Conservation (phyloP, 164 flowering plant species). For the Kingdonia uniflora region DNA sequence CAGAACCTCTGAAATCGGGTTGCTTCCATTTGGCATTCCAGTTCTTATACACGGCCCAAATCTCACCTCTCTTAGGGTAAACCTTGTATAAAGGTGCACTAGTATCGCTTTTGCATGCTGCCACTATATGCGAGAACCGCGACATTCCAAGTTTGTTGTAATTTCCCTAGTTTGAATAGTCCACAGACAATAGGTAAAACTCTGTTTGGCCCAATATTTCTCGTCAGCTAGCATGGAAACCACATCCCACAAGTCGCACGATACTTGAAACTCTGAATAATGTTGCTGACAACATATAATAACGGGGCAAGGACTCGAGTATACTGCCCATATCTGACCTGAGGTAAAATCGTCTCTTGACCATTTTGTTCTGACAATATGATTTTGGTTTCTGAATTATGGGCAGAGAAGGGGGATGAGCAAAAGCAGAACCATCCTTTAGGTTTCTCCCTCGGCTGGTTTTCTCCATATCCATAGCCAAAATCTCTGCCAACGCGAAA, state of each 20-base stretch:
- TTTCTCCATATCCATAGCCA: neutral
- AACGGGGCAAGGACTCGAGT: conserved; percentile 36
- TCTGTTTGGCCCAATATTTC: conserved; percentile 19
- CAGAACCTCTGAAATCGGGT: conserved; percentile 11
- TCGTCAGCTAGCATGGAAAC: conserved; percentile 18
- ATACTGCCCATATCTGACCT: conserved; percentile 48
- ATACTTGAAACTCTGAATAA: conserved; percentile 21
- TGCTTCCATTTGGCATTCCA: conserved; percentile 38
- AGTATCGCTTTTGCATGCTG: conserved; percentile 13
- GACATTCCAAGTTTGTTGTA: conserved; percentile 16
- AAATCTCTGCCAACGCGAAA: conserved; percentile 19
- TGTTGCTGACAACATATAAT: conserved; percentile 22
- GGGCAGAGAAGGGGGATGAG: neutral
- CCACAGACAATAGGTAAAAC: conserved; percentile 32
- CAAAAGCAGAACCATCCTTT: neutral
- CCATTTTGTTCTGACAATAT: conserved; percentile 11
- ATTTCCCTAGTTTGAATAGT: conserved; percentile 16
- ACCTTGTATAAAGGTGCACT: conserved; percentile 20
- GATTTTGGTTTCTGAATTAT: conserved; percentile 3
- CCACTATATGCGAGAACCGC: conserved; percentile 29
- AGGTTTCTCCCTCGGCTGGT: conserved; percentile 2
- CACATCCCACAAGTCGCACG: conserved; percentile 35
- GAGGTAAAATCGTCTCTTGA: conserved; percentile 17
- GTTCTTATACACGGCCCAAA: conserved; percentile 46
- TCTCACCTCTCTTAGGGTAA: conserved; percentile 41